Base-by-base conservation (phyloP, 108 stramenopile genomes). In the Skeletonema menzelii region DNA sequence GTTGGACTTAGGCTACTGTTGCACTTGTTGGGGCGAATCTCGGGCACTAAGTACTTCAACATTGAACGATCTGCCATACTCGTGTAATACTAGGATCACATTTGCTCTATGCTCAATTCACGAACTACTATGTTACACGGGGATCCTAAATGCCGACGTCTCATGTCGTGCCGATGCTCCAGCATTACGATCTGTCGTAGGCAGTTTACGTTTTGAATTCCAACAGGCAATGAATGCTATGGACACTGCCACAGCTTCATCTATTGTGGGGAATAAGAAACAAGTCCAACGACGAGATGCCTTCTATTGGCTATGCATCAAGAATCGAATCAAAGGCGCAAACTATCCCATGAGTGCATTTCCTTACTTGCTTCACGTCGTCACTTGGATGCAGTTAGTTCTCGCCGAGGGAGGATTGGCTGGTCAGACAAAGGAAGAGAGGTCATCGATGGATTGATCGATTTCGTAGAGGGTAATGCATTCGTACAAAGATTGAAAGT, bases 241-340 rank as follows among this genome's bases (percentile, higher is more conserved):
- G 87, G 85, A 55, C 67, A 53, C 69, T 11, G 67, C 26, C 12
- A 63, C 69, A 38, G 73, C 82, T 8, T 35, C 34, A 12, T 37
- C 38, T 17, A 24, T 49, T 4, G 49, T 53, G 8, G 75, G 75
- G n/a, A 79, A 88, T 35, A 53, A 80, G 44, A 88, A 88, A 53
- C 89, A 93, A 76, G 59, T 83, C 0, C 69, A 66, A 35, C 81
- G 79, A 32, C 79, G 79, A 30, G 77, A 89, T 53, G 85, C 91
- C 8, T 89, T 85, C 65, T 90, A 6, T 64, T 95, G 27, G 95
- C 95, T 11, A 95, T 95, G 95, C 87, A 95, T 65, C 95, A 93
- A 66, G 75, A 75, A 59, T 56, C 85, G 7, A 76, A 80, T 4
- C 28, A 77, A 22, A 72, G 59, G 38, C 79, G 84, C 32, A 84